Evolutionary conservation across 1,284 basidiomycete genomes (phyloP).

Genomic region (Phlebopus sp.): DNA sequence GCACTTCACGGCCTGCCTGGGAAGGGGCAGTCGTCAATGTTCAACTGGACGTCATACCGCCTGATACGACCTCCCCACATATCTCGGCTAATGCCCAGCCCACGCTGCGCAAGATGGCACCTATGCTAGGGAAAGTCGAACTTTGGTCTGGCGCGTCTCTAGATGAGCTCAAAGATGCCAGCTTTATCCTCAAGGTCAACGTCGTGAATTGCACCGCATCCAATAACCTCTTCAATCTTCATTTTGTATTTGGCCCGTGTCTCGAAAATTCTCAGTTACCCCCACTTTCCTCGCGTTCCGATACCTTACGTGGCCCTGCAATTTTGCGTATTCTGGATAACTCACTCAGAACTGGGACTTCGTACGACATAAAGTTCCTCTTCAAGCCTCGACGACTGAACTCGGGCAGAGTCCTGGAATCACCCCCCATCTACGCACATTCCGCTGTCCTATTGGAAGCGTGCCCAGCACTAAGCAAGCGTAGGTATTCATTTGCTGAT

Average conservation of each 20-base stretch:
- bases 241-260: not conserved
- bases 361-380: slow-evolving; percentile 5
- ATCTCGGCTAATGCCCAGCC: too few relatives aligned
- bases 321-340: slow-evolving; percentile 1
- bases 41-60: not conserved
- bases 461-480: not conserved
- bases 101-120: too few relatives aligned
- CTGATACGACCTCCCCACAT: too few relatives aligned
- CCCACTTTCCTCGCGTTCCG: slow-evolving; percentile 26
- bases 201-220: not conserved
- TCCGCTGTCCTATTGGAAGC: not conserved
- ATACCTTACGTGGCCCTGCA: not conserved
- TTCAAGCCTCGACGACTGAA: not conserved
- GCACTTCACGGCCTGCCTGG: not conserved
- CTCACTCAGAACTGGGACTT: slow-evolving; percentile 4
- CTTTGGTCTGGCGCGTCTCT: not conserved
- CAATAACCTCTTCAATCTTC: not conserved
- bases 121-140: too few relatives aligned
- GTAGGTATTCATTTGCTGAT: not conserved
- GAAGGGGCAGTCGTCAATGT: not conserved
- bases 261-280: slow-evolving; percentile 37
- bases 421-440: slow-evolving; percentile 1
- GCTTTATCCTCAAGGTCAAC: not conserved
- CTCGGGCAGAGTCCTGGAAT: not conserved
- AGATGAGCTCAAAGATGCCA: not conserved